Percentiles rank a stretch among this genome's conserved stretches.
These are phyloP conservation scores for Saururus chinensis DNA, from an alignment of 164 flowering plant species.

Conservation along the genomic window DNA sequence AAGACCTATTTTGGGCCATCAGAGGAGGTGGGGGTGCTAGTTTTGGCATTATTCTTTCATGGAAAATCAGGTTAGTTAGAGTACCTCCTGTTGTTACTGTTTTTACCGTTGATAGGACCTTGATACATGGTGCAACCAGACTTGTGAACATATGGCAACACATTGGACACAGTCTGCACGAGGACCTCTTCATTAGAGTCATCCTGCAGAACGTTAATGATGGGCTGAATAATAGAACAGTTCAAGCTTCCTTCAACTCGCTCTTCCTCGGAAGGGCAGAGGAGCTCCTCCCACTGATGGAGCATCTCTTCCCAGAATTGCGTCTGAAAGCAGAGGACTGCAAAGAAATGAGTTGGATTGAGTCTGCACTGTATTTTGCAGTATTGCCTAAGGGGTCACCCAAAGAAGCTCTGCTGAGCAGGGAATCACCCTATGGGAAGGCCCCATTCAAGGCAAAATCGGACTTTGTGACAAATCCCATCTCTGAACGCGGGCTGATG, in stretches of 20 bases:
- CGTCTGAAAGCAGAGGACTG: not conserved
- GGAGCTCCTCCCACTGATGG: not conserved
- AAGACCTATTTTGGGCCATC: conserved; percentile 21
- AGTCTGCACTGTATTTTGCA: conserved; percentile 5
- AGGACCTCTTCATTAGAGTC: conserved; percentile 9
- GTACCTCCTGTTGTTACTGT: conserved; percentile 15
- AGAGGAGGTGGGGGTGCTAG: conserved; percentile 14
- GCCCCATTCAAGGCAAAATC: not conserved
- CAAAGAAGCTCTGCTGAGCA: not conserved
- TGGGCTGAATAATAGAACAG: not conserved
- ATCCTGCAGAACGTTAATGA: not conserved
- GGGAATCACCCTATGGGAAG: not conserved
- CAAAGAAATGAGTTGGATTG: conserved; percentile 10
- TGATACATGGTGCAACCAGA: conserved; percentile 1
- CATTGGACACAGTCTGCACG: not conserved
- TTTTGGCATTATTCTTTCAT: conserved; percentile 6
- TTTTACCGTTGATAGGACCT: not conserved
- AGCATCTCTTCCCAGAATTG: conserved; percentile 3
- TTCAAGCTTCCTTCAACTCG: not conserved
- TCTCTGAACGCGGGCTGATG: not conserved
- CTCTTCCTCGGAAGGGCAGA: conserved; percentile 1
- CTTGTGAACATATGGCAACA: conserved; percentile 6
- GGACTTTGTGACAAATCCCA: conserved; percentile 2
- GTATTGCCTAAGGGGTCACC: not conserved
- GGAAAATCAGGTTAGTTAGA: conserved; percentile 8